Conservation (phyloP, 2,329 filamentous ascomycete genomes). For the Xylaria sp. region DNA sequence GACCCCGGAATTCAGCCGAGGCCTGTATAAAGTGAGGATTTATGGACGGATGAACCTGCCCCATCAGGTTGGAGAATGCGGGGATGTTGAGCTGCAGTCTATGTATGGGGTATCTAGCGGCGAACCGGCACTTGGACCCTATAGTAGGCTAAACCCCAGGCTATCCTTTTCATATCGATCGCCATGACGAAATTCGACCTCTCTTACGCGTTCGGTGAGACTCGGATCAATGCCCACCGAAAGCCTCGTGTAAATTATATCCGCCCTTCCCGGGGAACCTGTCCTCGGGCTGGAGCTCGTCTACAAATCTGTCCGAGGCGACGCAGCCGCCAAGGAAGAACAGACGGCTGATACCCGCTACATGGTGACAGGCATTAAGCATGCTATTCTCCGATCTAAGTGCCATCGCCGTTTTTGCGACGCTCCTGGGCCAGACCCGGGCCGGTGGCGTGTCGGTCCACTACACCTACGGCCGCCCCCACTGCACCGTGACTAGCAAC, state of each 20-base stretch:
- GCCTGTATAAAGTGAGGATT: neutral
- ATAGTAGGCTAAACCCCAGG: neutral
- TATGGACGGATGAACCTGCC: constrained; percentile 19
- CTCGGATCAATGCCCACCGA: constrained; percentile 16
- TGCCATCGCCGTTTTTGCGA: neutral
- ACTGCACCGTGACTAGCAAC: constrained; percentile 42
- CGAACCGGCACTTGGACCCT: constrained; percentile 8
- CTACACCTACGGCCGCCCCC: constrained; percentile 15
- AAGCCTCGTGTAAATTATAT: neutral
- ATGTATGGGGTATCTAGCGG: neutral
- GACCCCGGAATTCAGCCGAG: neutral
- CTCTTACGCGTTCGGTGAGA: neutral
- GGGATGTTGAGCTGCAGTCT: neutral
- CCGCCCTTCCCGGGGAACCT: neutral
- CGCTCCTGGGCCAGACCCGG: neutral
- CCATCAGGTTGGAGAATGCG: constrained; percentile 8
- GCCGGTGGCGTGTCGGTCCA: constrained; percentile 17
- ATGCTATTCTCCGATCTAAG: constrained; percentile 6
- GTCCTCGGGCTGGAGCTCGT: neutral
- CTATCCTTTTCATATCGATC: neutral
- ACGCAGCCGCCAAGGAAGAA: neutral
- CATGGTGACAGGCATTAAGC: neutral
- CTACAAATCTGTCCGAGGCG: neutral
- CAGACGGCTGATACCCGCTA: neutral
- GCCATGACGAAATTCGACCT: neutral